phyloP scores from a whole-genome alignment of 306 rosid genomes.

The Dryas octopetala region DNA sequence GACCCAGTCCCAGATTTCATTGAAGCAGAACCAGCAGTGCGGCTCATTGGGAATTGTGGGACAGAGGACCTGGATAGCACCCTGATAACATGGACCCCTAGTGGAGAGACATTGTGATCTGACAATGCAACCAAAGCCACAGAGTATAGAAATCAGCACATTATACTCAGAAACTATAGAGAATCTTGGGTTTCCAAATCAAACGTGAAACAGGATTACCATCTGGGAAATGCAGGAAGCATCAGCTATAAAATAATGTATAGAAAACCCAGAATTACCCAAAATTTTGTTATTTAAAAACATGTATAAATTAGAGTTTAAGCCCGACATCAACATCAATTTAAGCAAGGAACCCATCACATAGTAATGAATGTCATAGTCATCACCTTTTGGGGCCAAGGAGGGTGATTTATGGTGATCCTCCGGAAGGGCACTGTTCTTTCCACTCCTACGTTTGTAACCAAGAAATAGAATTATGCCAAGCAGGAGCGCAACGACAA shows the following conservation, averaged over 20 bases:
- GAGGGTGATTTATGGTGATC: constrained; percentile 8
- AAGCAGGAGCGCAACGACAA: constrained; percentile 22
- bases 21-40: constrained; percentile 15
- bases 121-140: constrained; percentile 13
- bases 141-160: background rate
- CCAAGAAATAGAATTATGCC: constrained; percentile 13
- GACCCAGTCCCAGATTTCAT: constrained; percentile 10
- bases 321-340: too few species aligned
- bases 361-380: background rate
- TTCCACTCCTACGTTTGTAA: constrained; percentile 23
- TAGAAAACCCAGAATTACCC: background rate
- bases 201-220: background rate
- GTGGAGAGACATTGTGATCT: constrained; percentile 8
- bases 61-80: constrained; percentile 30
- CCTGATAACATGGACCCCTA: constrained; percentile 31
- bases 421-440: constrained; percentile 4
- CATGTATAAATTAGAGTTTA: too few species aligned
- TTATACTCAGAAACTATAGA: background rate
- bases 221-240: too few species aligned
- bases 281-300: too few species aligned
- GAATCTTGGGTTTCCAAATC: too few species aligned
- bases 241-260: background rate
- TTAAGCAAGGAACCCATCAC: too few species aligned
- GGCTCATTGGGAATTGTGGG: constrained; percentile 20
- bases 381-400: constrained; percentile 35